These are phyloP conservation scores for Colletotrichum acutatum DNA, from an alignment of 2,329 filamentous ascomycete genomes.

Conservation along the genomic window DNA sequence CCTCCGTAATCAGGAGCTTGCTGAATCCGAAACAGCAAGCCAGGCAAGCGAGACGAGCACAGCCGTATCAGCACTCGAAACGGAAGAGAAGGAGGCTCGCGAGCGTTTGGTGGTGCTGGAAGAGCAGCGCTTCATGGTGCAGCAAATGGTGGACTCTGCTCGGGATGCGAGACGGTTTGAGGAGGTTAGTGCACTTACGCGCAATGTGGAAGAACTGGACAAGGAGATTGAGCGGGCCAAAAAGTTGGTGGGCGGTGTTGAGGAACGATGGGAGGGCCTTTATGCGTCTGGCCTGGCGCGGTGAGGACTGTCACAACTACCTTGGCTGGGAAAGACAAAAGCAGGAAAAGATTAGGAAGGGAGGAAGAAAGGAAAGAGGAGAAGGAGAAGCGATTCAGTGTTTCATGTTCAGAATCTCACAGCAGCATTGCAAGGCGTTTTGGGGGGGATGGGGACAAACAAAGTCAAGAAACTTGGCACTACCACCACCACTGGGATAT, in stretches of 20 bases:
- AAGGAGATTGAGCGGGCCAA: conserved; percentile 78
- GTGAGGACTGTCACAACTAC: background rate
- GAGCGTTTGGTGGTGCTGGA: conserved; percentile 87
- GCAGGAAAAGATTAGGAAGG: background rate
- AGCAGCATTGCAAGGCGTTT: conserved; percentile 50
- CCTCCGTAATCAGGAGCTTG: conserved; percentile 60
- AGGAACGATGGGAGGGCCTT: conserved; percentile 66
- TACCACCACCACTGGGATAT: too few relatives aligned
- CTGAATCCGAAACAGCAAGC: conserved; percentile 60
- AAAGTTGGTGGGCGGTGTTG: conserved; percentile 73
- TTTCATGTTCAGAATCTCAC: background rate
- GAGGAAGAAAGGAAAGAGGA: background rate
- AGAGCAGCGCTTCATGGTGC: conserved; percentile 91
- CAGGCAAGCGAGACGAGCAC: conserved; percentile 64
- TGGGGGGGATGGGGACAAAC: conserved; percentile 18
- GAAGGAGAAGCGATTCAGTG: background rate
- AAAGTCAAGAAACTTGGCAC: background rate
- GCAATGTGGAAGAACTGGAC: conserved; percentile 85
- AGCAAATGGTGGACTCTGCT: conserved; percentile 84
- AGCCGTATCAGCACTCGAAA: conserved; percentile 72
- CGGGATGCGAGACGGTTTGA: conserved; percentile 84
- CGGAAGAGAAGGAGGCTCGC: conserved; percentile 83
- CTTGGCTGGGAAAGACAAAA: background rate
- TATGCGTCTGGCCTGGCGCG: conserved; percentile 46
- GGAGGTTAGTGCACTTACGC: conserved; percentile 81